A percentile compares a stretch with the other conserved stretches of the same genome.
These are phyloP conservation scores for Styphnolobium japonicum DNA, from an alignment of 306 rosid species.

Conservation along the genomic window DNA sequence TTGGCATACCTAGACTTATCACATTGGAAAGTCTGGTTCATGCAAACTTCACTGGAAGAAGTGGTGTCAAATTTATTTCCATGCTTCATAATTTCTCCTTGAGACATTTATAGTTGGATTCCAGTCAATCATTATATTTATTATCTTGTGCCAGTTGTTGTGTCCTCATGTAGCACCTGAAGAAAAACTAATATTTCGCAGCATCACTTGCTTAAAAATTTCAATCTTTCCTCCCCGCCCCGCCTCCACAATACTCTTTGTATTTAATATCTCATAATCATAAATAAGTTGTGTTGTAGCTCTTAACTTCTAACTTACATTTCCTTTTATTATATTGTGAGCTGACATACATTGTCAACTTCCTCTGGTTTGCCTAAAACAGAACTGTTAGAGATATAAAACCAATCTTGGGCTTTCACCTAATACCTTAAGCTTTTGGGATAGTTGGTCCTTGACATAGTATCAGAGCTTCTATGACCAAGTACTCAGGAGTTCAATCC, in stretches of 20 bases:
- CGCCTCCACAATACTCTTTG: not conserved
- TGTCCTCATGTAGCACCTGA: not conserved
- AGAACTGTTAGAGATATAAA: no score
- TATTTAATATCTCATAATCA: not conserved
- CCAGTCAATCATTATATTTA: not conserved
- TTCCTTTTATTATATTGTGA: not conserved
- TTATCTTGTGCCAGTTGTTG: not conserved
- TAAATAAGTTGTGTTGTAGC: slow-evolving; percentile 1
- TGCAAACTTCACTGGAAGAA: not conserved
- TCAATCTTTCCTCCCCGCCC: not conserved
- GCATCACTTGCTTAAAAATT: not conserved
- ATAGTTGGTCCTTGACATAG: no score
- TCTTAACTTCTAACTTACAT: not conserved
- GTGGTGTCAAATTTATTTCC: not conserved
- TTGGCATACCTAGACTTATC: not conserved
- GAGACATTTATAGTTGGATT: not conserved
- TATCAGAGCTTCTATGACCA: no score
- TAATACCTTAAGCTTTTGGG: no score
- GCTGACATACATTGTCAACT: not conserved
- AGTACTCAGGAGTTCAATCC: no score
- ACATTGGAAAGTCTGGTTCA: not conserved
- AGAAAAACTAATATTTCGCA: not conserved
- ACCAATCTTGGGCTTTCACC: no score
- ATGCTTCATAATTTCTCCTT: not conserved
- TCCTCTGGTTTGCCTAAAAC: slow-evolving; percentile 1